Evolutionary conservation across 1,139 yeast species (phyloP), one percentile per base, ranked within the genome.

Genomic region (Pichia sp.): DNA sequence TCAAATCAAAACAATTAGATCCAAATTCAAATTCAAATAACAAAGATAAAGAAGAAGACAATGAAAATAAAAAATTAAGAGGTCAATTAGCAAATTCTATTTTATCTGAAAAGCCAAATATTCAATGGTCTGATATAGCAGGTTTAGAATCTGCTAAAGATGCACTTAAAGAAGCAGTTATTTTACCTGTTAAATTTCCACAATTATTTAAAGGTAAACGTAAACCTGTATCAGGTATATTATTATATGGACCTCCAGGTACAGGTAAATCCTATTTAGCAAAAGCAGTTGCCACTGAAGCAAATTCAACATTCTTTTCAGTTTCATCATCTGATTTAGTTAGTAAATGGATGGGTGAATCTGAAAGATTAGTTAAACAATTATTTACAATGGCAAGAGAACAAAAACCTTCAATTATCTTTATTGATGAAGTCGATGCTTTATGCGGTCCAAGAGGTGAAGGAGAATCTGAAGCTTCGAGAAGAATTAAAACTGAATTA

Each of bases 281-380:
- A 14, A 91, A 91, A 59, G 98, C 98, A 0, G 97, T 91, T 5
- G 99, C 99, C 22, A 91, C 98, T 1, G 99, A 91, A 59, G 96
- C 98, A 40, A 88, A 89, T 58, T 85, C 96, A 0, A 91, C 98
- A 0, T 91, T 91, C 55, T 93, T 91, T 63, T 85, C 96, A 5
- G 95, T 91, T 3, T 84, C 95, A 15, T 87, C 96, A 0, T 84
- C 95, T 10, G 97, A 91, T 61, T 72, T 91, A 56, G 96, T 93
- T 5, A 82, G 95, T 50, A 93, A 91, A 62, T 91, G 97, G 97
- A 89, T 91, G 97, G 99, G 99, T 53, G 98, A 91, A 61, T 80
- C 91, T 23, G 97, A 91, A 64, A 78, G 96, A 65, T 75, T 91
- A 47, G 98, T 91, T 25, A 89, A 89, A 60, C 97, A 91, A 59